These are phyloP conservation scores for Aspergillus nomiae DNA, from an alignment of 2,329 filamentous ascomycete genomes.

Conservation along the genomic window DNA sequence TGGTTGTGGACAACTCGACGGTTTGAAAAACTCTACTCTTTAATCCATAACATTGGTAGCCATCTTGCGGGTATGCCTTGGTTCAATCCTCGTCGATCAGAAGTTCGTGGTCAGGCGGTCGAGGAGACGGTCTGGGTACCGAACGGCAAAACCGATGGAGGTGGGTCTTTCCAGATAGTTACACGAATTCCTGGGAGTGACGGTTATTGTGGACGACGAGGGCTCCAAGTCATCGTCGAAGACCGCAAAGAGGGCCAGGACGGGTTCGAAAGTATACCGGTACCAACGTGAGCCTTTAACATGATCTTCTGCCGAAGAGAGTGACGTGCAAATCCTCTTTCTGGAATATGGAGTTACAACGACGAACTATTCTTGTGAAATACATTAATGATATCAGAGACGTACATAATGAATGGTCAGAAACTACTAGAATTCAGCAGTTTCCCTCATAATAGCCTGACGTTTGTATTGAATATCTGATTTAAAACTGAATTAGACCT, in stretches of 20 bases:
- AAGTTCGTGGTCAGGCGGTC: conserved; percentile 57
- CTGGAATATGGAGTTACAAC: not conserved
- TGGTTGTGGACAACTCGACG: conserved; percentile 63
- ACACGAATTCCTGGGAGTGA: conserved; percentile 44
- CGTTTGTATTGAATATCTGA: not conserved
- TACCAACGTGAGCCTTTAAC: conserved; percentile 31
- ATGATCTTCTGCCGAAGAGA: not conserved
- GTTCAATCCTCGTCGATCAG: conserved; percentile 62
- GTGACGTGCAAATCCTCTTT: not conserved
- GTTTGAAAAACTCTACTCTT: conserved; percentile 66
- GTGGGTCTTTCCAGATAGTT: conserved; percentile 43
- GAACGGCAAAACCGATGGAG: conserved; percentile 27
- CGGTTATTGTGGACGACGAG: conserved; percentile 48
- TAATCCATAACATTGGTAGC: conserved; percentile 62
- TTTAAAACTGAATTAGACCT: not conserved
- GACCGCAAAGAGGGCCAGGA: conserved; percentile 45
- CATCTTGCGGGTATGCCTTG: conserved; percentile 59
- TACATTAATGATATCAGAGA: not conserved
- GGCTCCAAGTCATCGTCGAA: conserved; percentile 47
- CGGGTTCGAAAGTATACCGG: conserved; percentile 47
- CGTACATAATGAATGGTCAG: not conserved
- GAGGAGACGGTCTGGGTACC: conserved; percentile 46
- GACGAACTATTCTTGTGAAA: not conserved
- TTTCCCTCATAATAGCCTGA: not conserved
- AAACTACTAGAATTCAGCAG: not conserved